A percentile compares a stretch with the other conserved stretches of the same genome.
Evolutionary conservation across 345 rosid genomes (phyloP).

Genomic region (Zanthoxylum bungeanum): DNA sequence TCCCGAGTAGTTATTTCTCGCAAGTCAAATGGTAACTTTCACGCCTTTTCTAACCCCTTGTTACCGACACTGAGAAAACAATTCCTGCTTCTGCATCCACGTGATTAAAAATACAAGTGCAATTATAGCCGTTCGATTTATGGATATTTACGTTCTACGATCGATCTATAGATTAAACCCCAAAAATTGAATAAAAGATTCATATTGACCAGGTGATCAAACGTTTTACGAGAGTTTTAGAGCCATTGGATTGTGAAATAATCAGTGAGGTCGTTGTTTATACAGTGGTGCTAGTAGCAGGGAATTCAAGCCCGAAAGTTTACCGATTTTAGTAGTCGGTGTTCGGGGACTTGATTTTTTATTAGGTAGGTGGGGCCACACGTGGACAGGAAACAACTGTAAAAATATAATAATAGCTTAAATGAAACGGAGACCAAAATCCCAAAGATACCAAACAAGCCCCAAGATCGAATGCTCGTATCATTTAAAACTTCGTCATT

Average conservation of each 20-base stretch:
- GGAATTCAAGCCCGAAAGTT: neutral
- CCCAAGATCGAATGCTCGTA: neutral
- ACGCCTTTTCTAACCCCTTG: neutral
- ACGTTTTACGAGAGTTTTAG: neutral
- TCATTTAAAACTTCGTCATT: neutral
- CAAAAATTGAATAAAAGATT: no score
- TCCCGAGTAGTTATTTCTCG: neutral
- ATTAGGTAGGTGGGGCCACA: constrained; percentile 32
- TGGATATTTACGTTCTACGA: neutral
- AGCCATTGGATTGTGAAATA: neutral
- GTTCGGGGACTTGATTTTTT: neutral
- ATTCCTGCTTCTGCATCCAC: neutral
- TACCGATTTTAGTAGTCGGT: neutral
- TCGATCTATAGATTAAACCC: neutral
- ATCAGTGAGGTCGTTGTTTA: neutral
- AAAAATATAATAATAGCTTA: neutral
- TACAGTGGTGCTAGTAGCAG: neutral
- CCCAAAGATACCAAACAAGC: neutral
- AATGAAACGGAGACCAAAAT: constrained; percentile 1
- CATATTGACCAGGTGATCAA: no score
- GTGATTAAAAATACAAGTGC: no score
- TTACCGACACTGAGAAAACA: constrained; percentile 4
- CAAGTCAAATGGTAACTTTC: neutral
- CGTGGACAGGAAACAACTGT: constrained; percentile 37
- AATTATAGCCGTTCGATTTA: neutral